Evolutionary conservation across 2,329 filamentous ascomycete species (phyloP).

Genomic region (Chaetomium sp.): DNA sequence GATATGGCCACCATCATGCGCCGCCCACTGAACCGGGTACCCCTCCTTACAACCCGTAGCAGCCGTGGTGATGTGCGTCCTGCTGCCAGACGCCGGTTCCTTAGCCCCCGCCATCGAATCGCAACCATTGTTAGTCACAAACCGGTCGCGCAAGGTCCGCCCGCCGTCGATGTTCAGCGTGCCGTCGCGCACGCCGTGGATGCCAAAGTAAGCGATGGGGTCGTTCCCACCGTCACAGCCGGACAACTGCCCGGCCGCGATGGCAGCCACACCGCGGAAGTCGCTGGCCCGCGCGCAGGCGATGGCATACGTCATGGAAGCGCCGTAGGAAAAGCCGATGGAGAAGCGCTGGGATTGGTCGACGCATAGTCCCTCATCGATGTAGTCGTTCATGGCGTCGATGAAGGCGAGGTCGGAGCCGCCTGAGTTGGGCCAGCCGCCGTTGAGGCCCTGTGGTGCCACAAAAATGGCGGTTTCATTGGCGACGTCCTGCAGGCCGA

Average conservation of each 20-base stretch:
- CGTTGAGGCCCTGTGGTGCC: constrained; percentile 35
- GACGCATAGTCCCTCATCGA: constrained; percentile 37
- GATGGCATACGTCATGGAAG: constrained; percentile 35
- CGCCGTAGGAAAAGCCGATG: constrained; percentile 39
- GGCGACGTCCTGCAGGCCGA: constrained; percentile 12
- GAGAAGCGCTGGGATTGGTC: constrained; percentile 35
- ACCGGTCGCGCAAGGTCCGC: constrained; percentile 15
- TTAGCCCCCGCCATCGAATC: no score
- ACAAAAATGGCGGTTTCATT: constrained; percentile 37
- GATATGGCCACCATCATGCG: no score
- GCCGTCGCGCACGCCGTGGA: constrained; percentile 13
- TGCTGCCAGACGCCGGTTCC: no score
- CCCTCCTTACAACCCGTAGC: no score
- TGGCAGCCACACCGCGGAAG: constrained; percentile 32
- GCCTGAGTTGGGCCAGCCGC: constrained; percentile 37
- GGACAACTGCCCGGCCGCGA: constrained; percentile 6
- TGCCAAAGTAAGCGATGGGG: constrained; percentile 15
- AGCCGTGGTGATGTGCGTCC: no score
- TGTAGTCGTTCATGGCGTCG: constrained; percentile 31
- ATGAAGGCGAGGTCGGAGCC: constrained; percentile 38
- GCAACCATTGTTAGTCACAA: constrained; percentile 15
- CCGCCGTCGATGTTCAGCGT: constrained; percentile 10
- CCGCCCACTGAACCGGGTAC: no score
- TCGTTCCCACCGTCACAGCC: constrained; percentile 14
- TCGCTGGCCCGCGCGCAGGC: constrained; percentile 35